These are phyloP conservation scores for Saturnispora gosingensis DNA, from an alignment of 805 yeast species.

Conservation along the genomic window DNA sequence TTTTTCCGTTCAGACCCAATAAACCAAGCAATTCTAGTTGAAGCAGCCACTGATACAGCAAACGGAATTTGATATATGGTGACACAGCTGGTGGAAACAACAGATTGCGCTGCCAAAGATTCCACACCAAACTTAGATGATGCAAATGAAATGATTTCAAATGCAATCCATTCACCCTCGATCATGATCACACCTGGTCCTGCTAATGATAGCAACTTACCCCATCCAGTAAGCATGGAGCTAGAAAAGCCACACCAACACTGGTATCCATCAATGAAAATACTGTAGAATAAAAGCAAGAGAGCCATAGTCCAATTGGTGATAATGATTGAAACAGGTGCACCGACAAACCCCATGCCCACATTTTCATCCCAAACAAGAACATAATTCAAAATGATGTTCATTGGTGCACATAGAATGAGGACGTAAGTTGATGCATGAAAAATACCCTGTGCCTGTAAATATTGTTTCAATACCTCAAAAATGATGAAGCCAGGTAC, in stretches of 20 bases:
- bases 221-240: constrained; percentile 40
- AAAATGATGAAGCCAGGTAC: constrained; percentile 48
- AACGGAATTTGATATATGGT: constrained; percentile 49
- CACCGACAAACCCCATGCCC: constrained; percentile 49
- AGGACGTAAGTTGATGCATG: constrained; percentile 47
- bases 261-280: constrained; percentile 34
- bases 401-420: constrained; percentile 45
- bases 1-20: constrained; percentile 32
- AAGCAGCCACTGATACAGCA: constrained; percentile 49
- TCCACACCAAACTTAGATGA: constrained; percentile 47
- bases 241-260: constrained; percentile 45
- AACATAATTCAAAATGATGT: constrained; percentile 36
- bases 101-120: constrained; percentile 44
- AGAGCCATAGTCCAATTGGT: constrained; percentile 50
- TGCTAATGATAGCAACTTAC: constrained; percentile 34
- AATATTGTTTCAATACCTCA: constrained; percentile 46
- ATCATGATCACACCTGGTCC: constrained; percentile 50
- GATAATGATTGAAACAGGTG: constrained; percentile 49
- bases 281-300: constrained; percentile 33
- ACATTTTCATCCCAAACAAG: constrained; percentile 35
- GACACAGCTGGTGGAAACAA: constrained; percentile 36
- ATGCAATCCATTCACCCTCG: constrained; percentile 52
- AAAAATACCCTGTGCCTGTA: constrained; percentile 52
- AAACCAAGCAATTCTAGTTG: constrained; percentile 49
- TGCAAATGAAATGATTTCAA: constrained; percentile 46